Percentiles rank a stretch among this genome's conserved stretches.
phyloP scores from a whole-genome alignment of 495 filamentous ascomycete genomes.

The Neurospora sp. region DNA sequence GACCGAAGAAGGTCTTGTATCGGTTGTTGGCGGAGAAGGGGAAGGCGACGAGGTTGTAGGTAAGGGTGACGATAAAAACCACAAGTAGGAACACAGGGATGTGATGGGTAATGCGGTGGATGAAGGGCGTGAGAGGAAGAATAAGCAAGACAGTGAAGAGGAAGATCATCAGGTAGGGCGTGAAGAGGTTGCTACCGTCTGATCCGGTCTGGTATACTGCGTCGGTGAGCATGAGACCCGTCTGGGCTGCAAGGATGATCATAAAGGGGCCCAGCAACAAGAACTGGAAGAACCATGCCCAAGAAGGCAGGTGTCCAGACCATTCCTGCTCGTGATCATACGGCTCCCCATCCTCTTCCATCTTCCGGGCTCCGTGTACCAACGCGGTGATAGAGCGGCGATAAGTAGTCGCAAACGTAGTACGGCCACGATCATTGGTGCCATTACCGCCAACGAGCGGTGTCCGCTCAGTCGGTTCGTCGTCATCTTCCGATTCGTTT shows the following conservation, averaged over 20 bases:
- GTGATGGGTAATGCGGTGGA: conserved; percentile 78
- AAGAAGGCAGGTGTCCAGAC: conserved; percentile 67
- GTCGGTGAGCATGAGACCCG: conserved; percentile 61
- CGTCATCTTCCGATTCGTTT: conserved; percentile 36
- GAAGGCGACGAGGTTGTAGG: conserved; percentile 83
- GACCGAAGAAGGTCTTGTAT: conserved; percentile 80
- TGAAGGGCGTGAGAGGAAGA: conserved; percentile 70
- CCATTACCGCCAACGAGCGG: conserved; percentile 51
- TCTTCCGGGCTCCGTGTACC: conserved; percentile 21
- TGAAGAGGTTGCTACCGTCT: conserved; percentile 57
- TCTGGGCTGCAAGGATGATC: conserved; percentile 62
- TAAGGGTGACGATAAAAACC: conserved; percentile 63
- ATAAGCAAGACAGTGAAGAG: conserved; percentile 60
- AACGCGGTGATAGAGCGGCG: conserved; percentile 35
- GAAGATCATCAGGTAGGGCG: conserved; percentile 62
- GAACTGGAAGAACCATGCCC: conserved; percentile 82
- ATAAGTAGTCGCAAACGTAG: conserved; percentile 66
- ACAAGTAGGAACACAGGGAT: conserved; percentile 67
- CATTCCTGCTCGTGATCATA: conserved; percentile 79
- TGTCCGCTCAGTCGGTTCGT: conserved; percentile 64
- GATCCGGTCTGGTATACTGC: conserved; percentile 70
- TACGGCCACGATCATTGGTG: conserved; percentile 37
- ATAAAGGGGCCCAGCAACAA: conserved; percentile 67
- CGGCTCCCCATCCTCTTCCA: conserved; percentile 25
- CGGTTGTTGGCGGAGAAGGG: conserved; percentile 72